Base-by-base conservation (phyloP, 139 green algal genomes). In the Edaphochlamys debaryana region DNA sequence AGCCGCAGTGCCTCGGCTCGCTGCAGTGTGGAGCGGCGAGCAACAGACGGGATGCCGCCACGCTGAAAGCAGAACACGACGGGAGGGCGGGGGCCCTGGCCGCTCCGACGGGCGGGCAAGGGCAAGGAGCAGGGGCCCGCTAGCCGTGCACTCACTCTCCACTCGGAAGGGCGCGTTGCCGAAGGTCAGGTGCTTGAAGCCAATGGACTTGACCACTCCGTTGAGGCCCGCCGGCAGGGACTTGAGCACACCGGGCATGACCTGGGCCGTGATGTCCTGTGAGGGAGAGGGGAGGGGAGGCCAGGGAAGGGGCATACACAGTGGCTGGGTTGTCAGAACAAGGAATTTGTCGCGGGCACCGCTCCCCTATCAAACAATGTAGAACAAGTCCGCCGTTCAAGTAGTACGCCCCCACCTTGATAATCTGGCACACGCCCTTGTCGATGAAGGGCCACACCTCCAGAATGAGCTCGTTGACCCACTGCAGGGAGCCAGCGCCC, bases 401-500 rank as follows among this genome's bases (percentile, higher is more conserved):
- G n/a, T n/a, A n/a, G n/a, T n/a, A n/a, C n/a, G n/a, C n/a, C n/a
- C 52, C 25, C 56, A 91, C 89, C 89, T 96, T 98, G 85, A 98
- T 84, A 72, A 91, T 90, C 4, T 80, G 83, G 68, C 92, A 96
- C 20, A 97, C 86, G 48, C 93, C 95, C 40, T 92, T 89, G 85
- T 98, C 95, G 37, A 97, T 95, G 80, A 89, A 98, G 9, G 95
- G 95, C 95, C 95, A 98, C 60, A 93, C 66, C 89, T 97, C 91
- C 64, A 69, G 62, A 37, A 98, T 79, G 19, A 96, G 75, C 0
- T 48, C 75, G 86, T 98, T 98, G 4, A 98, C 70, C 95, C 95
- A 98, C 92, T 96, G 91, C 62, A 11, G 64, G 19, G 30, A 23
- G 54, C n/a, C n/a, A n/a, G n/a, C n/a, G n/a, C n/a, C n/a, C n/a